Conservation (phyloP, 257 asterid genomes). For the Ajuga chamaepitys region DNA sequence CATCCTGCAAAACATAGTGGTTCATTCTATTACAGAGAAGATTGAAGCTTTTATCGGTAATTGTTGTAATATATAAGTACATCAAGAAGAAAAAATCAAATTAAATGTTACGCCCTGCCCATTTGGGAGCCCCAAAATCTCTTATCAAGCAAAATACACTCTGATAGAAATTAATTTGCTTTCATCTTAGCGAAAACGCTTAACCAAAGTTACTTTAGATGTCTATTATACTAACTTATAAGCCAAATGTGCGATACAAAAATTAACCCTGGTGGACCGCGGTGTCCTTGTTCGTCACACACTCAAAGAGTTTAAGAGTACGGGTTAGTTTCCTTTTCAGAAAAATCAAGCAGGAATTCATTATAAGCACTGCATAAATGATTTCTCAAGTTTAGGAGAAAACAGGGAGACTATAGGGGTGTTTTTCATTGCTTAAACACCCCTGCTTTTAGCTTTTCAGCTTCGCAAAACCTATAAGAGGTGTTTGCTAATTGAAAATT, state of each 20-base stretch:
- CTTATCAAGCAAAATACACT: background rate
- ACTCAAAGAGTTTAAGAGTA: background rate
- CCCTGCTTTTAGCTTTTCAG: no score
- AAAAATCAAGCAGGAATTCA: background rate
- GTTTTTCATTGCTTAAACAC: no score
- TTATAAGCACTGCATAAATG: background rate
- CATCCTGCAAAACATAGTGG: constrained; percentile 60
- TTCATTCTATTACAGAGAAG: constrained; percentile 14
- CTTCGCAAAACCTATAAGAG: no score
- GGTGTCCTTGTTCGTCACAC: background rate
- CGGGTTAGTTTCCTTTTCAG: background rate
- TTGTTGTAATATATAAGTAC: background rate
- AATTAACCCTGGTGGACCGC: background rate
- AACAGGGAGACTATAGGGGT: background rate
- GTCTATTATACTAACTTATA: background rate
- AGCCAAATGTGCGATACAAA: background rate
- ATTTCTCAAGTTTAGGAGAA: background rate
- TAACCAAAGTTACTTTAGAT: background rate
- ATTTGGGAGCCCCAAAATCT: background rate
- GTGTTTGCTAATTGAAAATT: no score
- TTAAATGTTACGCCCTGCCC: background rate
- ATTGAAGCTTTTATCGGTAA: background rate
- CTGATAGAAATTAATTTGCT: background rate
- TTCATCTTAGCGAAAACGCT: background rate
- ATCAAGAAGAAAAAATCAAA: background rate